Evolutionary conservation across 192 early-diverging fungal species (phyloP).

Genomic region (Backusella liffmaniae): DNA sequence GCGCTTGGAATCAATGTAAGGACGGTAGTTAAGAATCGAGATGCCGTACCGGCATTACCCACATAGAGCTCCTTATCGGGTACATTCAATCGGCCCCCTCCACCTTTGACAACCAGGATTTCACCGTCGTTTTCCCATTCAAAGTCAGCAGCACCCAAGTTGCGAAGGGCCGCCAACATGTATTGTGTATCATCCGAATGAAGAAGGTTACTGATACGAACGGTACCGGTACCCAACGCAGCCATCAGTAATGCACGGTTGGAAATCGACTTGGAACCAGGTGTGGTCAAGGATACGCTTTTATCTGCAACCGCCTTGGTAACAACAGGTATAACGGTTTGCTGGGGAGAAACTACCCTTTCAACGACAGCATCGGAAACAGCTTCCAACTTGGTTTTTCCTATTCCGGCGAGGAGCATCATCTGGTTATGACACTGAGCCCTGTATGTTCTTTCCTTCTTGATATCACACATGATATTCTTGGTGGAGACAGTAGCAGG

Average conservation of each 20-base stretch:
- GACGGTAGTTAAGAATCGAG: slow-evolving; percentile 91
- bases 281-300: slow-evolving; percentile 66
- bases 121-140: slow-evolving; percentile 93
- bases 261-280: slow-evolving; percentile 97
- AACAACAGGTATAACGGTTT: slow-evolving; percentile 62
- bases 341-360: slow-evolving; percentile 75
- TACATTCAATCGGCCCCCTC: slow-evolving; percentile 70
- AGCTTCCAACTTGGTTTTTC: slow-evolving; percentile 76
- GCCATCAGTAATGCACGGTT: slow-evolving; percentile 94
- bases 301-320: slow-evolving; percentile 36
- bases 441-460: slow-evolving; percentile 94
- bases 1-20: slow-evolving; percentile 67
- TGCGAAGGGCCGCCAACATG: slow-evolving; percentile 89
- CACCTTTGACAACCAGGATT: slow-evolving; percentile 82
- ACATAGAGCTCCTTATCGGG: slow-evolving; percentile 84
- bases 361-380: slow-evolving; percentile 81
- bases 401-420: slow-evolving; percentile 85
- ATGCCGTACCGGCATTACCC: slow-evolving; percentile 97
- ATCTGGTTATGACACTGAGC: slow-evolving; percentile 81
- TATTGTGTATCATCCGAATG: slow-evolving; percentile 98
- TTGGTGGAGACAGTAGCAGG: slow-evolving; percentile 70
- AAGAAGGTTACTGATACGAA: slow-evolving; percentile 81
- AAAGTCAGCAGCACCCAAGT: slow-evolving; percentile 82
- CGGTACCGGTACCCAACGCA: slow-evolving; percentile 80
- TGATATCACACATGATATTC: slow-evolving; percentile 84